Evolutionary conservation across 1,139 yeast species (phyloP), one percentile per base, ranked within the genome.

Genomic region (Kodamaea plutei): DNA sequence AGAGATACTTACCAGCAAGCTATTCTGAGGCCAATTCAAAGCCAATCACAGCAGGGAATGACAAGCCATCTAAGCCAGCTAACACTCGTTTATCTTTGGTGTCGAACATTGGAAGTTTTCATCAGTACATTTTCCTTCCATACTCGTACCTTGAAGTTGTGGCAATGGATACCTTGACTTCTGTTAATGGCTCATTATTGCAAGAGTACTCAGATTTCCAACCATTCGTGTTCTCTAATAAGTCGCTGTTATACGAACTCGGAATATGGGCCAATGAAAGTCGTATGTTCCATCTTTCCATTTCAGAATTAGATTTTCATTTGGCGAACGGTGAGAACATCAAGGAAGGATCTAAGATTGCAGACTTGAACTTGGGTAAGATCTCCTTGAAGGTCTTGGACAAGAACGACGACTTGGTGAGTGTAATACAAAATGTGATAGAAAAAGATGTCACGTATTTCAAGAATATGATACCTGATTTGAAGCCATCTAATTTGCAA

Each of bases 371-470:
- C 10, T 21, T 48, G 6, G 43, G 37, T 12, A 39, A 44, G 24
- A 8, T 39, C 11, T 32, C 38, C 8, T 18, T 46, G 20, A 37
- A 37, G 11, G 12, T 48, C 6, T 29, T 43, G 15, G 51, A 51
- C 29, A 34, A 41, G 25, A 28, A 34, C n/a, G 41, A 36, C 12
- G 33, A 27, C 12, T 36, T 44, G 23, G 21, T 27, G 1, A 13
- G 23, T 1, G 38, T 31, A 2, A 27, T 49, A 3, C 21, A 30
- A 5, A 37, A 37, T 5, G 34, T 54, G 2, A 25, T 56, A 4
- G 39, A 47, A 0, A 30, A 38, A 5, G 64, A 58, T 33, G 30
- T 51, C 5, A 36, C 38, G 2, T 56, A 48, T 29, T 11, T 56
- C 5, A 37, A 44, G 28, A 12, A 28, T 6, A 15, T 40, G 7